Conservation (phyloP, 1,284 basidiomycete species). For the Mycena citricolor region DNA sequence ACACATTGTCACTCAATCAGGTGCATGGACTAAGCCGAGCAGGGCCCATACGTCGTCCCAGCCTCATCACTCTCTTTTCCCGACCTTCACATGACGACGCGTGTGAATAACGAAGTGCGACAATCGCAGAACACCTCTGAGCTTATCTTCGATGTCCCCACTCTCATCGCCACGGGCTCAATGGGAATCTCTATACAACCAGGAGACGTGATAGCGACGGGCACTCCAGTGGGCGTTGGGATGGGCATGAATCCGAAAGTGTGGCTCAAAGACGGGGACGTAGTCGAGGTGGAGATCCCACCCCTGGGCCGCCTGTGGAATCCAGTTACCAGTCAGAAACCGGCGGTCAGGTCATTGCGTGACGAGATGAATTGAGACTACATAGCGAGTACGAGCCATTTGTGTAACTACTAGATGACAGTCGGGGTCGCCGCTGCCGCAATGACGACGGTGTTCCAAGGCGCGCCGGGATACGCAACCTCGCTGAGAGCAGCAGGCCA, state of each 20-base stretch:
- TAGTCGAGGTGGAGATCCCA: conserved; percentile 21
- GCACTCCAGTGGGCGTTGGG: conserved; percentile 21
- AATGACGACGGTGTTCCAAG: conserved; percentile 29
- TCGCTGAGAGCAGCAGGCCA: conserved; percentile 6
- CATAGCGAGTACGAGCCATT: too few relatives aligned
- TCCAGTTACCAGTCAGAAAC: conserved; percentile 16
- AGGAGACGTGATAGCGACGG: conserved; percentile 22
- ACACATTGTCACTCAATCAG: neutral
- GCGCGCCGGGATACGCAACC: conserved; percentile 22
- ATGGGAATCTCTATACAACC: conserved; percentile 23
- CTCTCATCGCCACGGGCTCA: conserved; percentile 16
- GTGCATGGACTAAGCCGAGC: neutral
- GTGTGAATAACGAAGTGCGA: conserved; percentile 18
- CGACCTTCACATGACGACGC: conserved; percentile 19
- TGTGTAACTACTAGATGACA: too few relatives aligned
- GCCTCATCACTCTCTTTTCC: conserved; percentile 18
- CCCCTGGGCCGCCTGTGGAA: conserved; percentile 18
- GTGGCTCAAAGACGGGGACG: conserved; percentile 21
- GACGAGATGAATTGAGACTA: too few relatives aligned
- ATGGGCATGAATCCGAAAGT: conserved; percentile 18
- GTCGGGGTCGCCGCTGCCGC: neutral
- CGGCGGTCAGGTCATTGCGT: conserved; percentile 10
- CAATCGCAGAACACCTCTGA: conserved; percentile 24
- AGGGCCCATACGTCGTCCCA: conserved; percentile 23
- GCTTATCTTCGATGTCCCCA: conserved; percentile 23